phyloP scores from a whole-genome alignment of 345 rosid species.

The Hibiscus mutabilis region DNA sequence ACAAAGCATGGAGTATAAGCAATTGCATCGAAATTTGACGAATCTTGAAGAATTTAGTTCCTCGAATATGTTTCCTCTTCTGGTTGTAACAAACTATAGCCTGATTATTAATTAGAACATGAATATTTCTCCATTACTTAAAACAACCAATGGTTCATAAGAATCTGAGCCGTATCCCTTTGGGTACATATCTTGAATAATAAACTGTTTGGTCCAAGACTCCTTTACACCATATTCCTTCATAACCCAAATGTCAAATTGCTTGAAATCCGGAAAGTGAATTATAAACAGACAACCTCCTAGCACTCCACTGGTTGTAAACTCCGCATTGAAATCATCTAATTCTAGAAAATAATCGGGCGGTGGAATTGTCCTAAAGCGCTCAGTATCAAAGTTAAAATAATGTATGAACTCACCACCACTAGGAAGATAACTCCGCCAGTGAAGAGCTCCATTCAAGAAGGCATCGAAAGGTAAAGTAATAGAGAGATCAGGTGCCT shows the following conservation, averaged over 20 bases:
- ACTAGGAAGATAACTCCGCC: too few species aligned
- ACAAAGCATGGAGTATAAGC: slow-evolving; percentile 9
- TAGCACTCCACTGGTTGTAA: slow-evolving; percentile 5
- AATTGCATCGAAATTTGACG: slow-evolving; percentile 3
- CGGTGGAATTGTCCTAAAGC: slow-evolving; percentile 5
- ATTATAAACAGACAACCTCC: slow-evolving; percentile 11
- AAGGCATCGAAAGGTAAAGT: slow-evolving; percentile 6
- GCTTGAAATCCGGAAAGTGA: background rate
- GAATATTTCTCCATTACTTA: slow-evolving; percentile 14
- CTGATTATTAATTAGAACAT: background rate
- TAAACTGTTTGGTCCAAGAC: slow-evolving; percentile 20
- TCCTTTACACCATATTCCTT: slow-evolving; percentile 15
- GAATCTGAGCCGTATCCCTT: background rate
- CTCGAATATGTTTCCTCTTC: background rate
- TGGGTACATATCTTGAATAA: slow-evolving; percentile 11
- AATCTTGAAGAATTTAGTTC: slow-evolving; percentile 3
- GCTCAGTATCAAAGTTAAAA: slow-evolving; percentile 12
- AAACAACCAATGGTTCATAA: slow-evolving; percentile 4
- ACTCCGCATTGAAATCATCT: background rate
- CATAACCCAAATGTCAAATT: slow-evolving; percentile 13
- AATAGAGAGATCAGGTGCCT: slow-evolving; percentile 4
- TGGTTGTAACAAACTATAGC: slow-evolving; percentile 7
- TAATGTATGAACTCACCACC: background rate
- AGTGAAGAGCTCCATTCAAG: too few species aligned
- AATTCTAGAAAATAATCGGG: background rate